Percentiles rank a stretch among this genome's conserved stretches.
These are phyloP conservation scores for Parasitella parasitica DNA, from an alignment of 371 early-diverging fungal genomes.

Conservation along the genomic window DNA sequence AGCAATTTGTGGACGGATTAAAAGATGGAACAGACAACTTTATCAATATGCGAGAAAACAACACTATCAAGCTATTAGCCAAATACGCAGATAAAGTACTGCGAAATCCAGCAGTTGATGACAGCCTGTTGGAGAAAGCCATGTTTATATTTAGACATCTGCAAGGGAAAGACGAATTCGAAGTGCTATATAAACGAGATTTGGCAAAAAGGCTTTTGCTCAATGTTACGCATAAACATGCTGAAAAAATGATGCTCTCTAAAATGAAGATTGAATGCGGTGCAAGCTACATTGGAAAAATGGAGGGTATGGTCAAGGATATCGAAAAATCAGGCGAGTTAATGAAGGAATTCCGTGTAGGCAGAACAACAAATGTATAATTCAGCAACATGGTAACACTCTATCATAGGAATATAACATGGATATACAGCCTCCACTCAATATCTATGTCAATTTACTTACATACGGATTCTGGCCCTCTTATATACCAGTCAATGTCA, in stretches of 20 bases:
- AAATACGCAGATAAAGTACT: constrained; percentile 32
- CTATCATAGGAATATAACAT: not conserved
- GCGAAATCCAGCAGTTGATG: constrained; percentile 34
- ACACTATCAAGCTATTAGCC: constrained; percentile 80
- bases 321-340: constrained; percentile 79
- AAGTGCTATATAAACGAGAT: constrained; percentile 89
- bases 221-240: constrained; percentile 68
- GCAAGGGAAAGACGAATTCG: constrained; percentile 87
- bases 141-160: constrained; percentile 35
- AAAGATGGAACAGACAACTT: constrained; percentile 84
- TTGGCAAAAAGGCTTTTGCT: constrained; percentile 87
- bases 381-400: not conserved
- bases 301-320: constrained; percentile 96
- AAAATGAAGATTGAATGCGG: constrained; percentile 91
- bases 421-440: not conserved
- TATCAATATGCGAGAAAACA: constrained; percentile 80
- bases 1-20: constrained; percentile 64
- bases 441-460: constrained; percentile 75
- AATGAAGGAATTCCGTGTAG: constrained; percentile 61
- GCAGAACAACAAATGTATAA: not conserved
- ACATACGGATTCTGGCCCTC: constrained; percentile 94
- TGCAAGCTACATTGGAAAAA: constrained; percentile 79
- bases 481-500: constrained; percentile 71
- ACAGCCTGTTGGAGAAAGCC: constrained; percentile 28
- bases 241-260: constrained; percentile 82